phyloP scores from a whole-genome alignment of 495 filamentous ascomycete species.

The Podospora fimiseda region DNA sequence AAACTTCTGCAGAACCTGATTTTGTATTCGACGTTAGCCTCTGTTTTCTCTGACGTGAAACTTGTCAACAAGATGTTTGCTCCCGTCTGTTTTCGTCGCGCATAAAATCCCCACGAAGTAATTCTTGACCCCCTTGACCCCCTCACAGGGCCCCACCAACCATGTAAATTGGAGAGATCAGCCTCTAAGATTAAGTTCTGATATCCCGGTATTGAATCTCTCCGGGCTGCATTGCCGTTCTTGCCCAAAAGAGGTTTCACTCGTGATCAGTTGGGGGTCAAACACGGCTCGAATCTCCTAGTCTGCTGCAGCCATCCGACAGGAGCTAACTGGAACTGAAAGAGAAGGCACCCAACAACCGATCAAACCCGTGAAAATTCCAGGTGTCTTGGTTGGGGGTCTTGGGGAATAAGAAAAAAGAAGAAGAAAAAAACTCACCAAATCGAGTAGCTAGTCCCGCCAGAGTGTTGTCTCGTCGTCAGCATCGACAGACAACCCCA shows the following conservation, averaged over 20 bases:
- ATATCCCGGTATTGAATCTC: neutral
- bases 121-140: neutral
- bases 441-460: slow-evolving; percentile 35
- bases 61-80: neutral
- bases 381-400: neutral
- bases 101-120: neutral
- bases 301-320: neutral
- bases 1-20: slow-evolving; percentile 31
- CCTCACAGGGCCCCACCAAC: neutral
- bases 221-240: neutral
- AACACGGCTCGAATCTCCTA: neutral
- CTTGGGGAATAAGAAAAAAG: neutral
- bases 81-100: neutral
- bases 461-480: slow-evolving; percentile 30
- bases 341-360: neutral
- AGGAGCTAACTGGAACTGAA: neutral
- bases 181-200: neutral
- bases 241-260: neutral
- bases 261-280: neutral
- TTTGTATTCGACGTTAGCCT: neutral
- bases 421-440: slow-evolving; percentile 29
- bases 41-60: neutral
- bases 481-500: slow-evolving; percentile 32
- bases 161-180: too few species aligned
- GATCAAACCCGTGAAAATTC: neutral